Evolutionary conservation across 441 rosid genomes (phyloP).

Genomic region (Gossypium davidsonii): DNA sequence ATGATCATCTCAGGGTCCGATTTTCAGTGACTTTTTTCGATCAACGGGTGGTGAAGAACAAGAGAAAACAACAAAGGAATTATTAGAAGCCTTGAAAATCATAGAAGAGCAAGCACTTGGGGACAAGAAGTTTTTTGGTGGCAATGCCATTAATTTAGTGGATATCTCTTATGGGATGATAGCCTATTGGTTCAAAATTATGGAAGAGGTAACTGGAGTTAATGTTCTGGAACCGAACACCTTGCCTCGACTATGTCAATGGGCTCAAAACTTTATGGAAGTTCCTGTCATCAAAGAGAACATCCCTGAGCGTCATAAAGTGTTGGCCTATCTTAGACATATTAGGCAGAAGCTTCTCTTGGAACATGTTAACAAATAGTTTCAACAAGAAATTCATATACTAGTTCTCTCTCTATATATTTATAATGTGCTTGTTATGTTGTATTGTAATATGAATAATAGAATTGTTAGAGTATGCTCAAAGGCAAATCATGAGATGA

Average conservation of each 20-base stretch:
- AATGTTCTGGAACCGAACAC: background rate
- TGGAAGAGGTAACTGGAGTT: background rate
- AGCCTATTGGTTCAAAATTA: background rate
- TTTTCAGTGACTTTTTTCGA: background rate
- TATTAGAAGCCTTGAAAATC: background rate
- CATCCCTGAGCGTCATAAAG: background rate
- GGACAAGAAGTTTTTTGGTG: slow-evolving; percentile 11
- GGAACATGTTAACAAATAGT: background rate
- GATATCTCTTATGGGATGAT: background rate
- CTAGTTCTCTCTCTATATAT: background rate
- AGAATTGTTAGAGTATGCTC: no score
- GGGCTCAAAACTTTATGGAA: slow-evolving; percentile 1
- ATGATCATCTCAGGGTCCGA: background rate
- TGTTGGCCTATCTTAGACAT: slow-evolving; percentile 8
- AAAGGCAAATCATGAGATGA: no score
- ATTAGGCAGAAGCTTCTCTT: background rate
- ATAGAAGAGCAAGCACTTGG: background rate
- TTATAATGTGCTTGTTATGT: no score
- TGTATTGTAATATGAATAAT: background rate
- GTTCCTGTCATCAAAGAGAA: background rate
- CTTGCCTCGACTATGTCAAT: background rate
- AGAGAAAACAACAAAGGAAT: background rate
- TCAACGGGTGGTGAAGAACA: background rate
- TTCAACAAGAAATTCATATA: background rate
- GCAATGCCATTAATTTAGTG: background rate